Evolutionary conservation across 2,329 filamentous ascomycete species (phyloP).

Genomic region (Didymosphaeria variabile): DNA sequence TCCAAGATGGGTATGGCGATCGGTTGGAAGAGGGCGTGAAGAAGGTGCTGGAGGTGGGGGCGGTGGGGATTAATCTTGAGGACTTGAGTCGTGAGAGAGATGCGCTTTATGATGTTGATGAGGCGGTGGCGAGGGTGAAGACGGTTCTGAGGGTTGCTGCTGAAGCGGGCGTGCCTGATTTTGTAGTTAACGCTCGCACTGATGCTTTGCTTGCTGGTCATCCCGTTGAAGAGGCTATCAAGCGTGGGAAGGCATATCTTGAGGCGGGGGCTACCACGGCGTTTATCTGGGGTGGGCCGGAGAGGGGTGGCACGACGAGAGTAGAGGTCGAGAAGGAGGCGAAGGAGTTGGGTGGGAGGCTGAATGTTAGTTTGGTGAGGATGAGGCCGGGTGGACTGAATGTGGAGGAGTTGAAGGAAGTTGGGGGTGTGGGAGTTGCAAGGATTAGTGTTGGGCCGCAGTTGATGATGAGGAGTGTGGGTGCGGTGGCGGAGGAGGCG

Average conservation of each 20-base stretch:
- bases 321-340: slow-evolving; percentile 34
- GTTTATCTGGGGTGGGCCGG: slow-evolving; percentile 67
- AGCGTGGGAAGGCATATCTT: slow-evolving; percentile 65
- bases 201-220: slow-evolving; percentile 60
- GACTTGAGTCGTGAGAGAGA: slow-evolving; percentile 53
- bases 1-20: slow-evolving; percentile 68
- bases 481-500: slow-evolving; percentile 28
- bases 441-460: slow-evolving; percentile 46
- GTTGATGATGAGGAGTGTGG: slow-evolving; percentile 32
- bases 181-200: slow-evolving; percentile 62
- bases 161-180: slow-evolving; percentile 57
- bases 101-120: slow-evolving; percentile 53
- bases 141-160: slow-evolving; percentile 54
- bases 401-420: slow-evolving; percentile 35
- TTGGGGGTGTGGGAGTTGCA: slow-evolving; percentile 33
- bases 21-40: slow-evolving; percentile 58
- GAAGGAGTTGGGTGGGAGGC: slow-evolving; percentile 33
- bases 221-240: slow-evolving; percentile 59
- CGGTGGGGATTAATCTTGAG: slow-evolving; percentile 68
- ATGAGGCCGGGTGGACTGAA: slow-evolving; percentile 30
- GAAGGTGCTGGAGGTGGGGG: slow-evolving; percentile 60
- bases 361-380: slow-evolving; percentile 40
- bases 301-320: slow-evolving; percentile 43
- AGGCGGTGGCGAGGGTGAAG: slow-evolving; percentile 60
- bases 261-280: slow-evolving; percentile 66